These are phyloP conservation scores for Pestalotiopsis sp. DNA, from an alignment of 2,329 filamentous ascomycete species.

Conservation along the genomic window DNA sequence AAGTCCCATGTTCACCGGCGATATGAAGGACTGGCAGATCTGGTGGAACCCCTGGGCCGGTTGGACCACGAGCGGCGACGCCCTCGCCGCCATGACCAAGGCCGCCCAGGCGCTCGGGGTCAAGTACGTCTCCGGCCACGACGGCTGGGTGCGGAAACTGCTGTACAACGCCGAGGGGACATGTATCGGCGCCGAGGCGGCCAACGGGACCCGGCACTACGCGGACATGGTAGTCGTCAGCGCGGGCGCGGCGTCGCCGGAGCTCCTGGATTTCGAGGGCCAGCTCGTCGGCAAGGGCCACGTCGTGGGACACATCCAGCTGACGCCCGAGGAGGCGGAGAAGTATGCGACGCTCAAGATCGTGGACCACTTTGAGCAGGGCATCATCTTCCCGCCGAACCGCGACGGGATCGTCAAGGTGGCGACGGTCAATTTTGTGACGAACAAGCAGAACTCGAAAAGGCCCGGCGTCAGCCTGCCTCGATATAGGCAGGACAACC, in stretches of 20 bases:
- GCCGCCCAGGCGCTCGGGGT: constrained; percentile 28
- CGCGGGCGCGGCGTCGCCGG: background rate
- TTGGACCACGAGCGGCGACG: constrained; percentile 30
- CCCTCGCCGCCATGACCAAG: constrained; percentile 33
- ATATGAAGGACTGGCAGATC: constrained; percentile 31
- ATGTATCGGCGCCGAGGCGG: background rate
- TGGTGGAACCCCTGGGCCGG: constrained; percentile 28
- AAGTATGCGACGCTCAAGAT: background rate
- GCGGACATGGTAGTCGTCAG: background rate
- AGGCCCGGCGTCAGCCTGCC: background rate
- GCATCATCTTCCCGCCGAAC: background rate
- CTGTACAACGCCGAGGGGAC: background rate
- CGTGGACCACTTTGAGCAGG: constrained; percentile 3
- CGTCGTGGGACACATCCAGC: background rate
- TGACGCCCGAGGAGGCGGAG: background rate
- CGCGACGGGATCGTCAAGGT: background rate
- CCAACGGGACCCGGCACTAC: background rate
- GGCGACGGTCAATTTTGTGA: background rate
- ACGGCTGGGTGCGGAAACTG: constrained; percentile 12
- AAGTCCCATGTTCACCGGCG: constrained; percentile 30
- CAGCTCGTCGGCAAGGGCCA: background rate
- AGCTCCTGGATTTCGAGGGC: background rate
- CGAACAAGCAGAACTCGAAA: background rate
- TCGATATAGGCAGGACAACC: background rate
- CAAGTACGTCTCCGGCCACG: constrained; percentile 29